phyloP scores from a whole-genome alignment of 73 alveolate species.

The Breviolum minutum region DNA sequence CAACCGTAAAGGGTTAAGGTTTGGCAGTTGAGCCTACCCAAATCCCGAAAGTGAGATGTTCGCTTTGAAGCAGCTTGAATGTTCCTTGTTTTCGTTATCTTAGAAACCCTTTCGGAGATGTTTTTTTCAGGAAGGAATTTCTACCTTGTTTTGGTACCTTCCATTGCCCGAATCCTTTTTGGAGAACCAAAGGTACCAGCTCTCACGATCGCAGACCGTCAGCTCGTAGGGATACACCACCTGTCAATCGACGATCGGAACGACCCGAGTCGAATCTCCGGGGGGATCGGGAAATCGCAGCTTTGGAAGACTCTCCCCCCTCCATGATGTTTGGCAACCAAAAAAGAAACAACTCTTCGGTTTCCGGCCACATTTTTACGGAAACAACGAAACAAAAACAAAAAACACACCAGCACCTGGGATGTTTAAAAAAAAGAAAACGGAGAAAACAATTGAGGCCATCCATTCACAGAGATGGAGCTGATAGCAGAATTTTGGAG shows the following conservation, averaged over 20 bases:
- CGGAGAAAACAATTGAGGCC: neutral
- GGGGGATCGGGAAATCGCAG: neutral
- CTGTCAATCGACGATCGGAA: neutral
- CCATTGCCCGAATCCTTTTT: no score
- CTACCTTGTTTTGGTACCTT: no score
- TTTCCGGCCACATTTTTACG: neutral
- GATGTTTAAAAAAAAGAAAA: neutral
- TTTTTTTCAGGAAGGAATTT: no score
- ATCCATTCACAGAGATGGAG: neutral
- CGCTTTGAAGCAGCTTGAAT: no score
- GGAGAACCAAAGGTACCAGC: neutral
- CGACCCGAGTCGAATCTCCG: no score
- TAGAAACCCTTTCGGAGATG: no score
- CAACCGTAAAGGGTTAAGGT: no score
- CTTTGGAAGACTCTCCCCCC: no score
- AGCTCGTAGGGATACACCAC: conserved; percentile 67
- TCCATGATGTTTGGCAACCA: no score
- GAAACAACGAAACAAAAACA: neutral
- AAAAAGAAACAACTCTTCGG: neutral
- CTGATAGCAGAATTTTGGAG: neutral
- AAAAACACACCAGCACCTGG: neutral
- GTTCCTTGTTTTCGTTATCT: no score
- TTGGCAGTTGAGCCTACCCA: no score
- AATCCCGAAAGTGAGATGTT: no score
- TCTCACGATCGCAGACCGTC: conserved; percentile 50